A percentile compares a stretch with the other conserved stretches of the same genome.
Evolutionary conservation across 108 stramenopile genomes (phyloP).

Genomic region (Fragilaria radians): DNA sequence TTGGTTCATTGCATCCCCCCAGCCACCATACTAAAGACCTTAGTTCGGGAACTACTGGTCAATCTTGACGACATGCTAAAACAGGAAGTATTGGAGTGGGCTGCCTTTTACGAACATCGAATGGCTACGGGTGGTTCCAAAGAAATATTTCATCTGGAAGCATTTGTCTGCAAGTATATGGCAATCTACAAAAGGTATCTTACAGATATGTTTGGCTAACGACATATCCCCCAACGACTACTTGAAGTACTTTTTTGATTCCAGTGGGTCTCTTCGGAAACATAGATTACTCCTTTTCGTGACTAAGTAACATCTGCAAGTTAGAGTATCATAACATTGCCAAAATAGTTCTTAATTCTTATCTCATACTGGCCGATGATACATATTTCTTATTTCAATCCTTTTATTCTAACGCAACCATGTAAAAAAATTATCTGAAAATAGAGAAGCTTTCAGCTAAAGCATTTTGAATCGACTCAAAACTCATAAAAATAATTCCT

Average conservation of each 20-base stretch:
- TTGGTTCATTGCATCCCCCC: conserved; percentile 97
- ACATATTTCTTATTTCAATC: background rate
- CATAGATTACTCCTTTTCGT: too few species aligned
- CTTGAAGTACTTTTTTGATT: too few species aligned
- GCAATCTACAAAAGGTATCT: conserved; percentile 91
- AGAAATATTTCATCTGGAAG: conserved; percentile 98
- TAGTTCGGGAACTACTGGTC: conserved; percentile 76
- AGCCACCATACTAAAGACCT: conserved; percentile 86
- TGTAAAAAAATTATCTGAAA: conserved; percentile 28
- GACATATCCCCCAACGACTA: background rate
- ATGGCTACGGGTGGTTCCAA: conserved; percentile 89
- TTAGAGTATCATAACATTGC: too few species aligned
- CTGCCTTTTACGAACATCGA: conserved; percentile 96
- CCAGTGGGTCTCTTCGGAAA: too few species aligned
- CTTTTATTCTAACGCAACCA: background rate
- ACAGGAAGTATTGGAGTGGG: conserved; percentile 86
- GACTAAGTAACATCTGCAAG: too few species aligned
- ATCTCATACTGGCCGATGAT: background rate
- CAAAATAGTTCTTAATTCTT: background rate
- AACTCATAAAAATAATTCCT: conserved; percentile 98
- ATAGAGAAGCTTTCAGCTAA: conserved; percentile 50
- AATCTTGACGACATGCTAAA: conserved; percentile 86
- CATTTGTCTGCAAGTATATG: conserved; percentile 98
- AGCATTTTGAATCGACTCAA: conserved; percentile 81
- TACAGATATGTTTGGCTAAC: conserved; percentile 75